These are phyloP conservation scores for Periconia sp. DNA, from an alignment of 2,329 filamentous ascomycete genomes.

Conservation along the genomic window DNA sequence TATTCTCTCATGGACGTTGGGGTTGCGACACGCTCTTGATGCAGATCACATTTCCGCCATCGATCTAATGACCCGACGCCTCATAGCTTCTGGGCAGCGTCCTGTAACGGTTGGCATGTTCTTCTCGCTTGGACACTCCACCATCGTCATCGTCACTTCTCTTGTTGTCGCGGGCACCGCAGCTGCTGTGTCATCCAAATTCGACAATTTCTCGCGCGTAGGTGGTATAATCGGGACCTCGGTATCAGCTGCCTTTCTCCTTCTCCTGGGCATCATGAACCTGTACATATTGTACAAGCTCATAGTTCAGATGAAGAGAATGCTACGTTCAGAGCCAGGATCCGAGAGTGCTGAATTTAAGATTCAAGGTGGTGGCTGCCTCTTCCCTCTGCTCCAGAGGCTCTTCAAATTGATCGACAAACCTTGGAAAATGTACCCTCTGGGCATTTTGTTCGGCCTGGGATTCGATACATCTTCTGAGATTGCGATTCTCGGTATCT, in stretches of 20 bases:
- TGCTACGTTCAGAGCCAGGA: conserved; percentile 56
- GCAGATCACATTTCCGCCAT: conserved; percentile 95
- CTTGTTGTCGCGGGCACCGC: conserved; percentile 90
- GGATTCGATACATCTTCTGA: conserved; percentile 97
- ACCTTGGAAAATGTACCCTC: conserved; percentile 95
- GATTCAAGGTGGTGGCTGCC: conserved; percentile 74
- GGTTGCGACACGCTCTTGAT: conserved; percentile 91
- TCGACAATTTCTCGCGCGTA: conserved; percentile 75
- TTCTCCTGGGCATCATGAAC: conserved; percentile 82
- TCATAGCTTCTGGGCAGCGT: conserved; percentile 80
- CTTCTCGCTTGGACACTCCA: conserved; percentile 92
- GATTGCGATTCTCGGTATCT: conserved; percentile 87
- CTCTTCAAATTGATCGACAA: conserved; percentile 73
- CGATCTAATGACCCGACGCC: conserved; percentile 87
- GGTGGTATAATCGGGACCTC: conserved; percentile 89
- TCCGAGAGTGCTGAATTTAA: conserved; percentile 59
- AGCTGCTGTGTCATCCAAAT: conserved; percentile 77
- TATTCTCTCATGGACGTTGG: conserved; percentile 83
- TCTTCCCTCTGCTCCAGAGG: conserved; percentile 70
- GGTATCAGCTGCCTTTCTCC: conserved; percentile 79
- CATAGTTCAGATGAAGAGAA: conserved; percentile 64
- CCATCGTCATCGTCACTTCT: conserved; percentile 87
- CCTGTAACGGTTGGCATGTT: conserved; percentile 93
- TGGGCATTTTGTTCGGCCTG: conserved; percentile 82
- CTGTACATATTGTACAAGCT: conserved; percentile 82